Evolutionary conservation across 257 asterid genomes (phyloP), one percentile per base, ranked within the genome.

Genomic region (Solanum virginianum): DNA sequence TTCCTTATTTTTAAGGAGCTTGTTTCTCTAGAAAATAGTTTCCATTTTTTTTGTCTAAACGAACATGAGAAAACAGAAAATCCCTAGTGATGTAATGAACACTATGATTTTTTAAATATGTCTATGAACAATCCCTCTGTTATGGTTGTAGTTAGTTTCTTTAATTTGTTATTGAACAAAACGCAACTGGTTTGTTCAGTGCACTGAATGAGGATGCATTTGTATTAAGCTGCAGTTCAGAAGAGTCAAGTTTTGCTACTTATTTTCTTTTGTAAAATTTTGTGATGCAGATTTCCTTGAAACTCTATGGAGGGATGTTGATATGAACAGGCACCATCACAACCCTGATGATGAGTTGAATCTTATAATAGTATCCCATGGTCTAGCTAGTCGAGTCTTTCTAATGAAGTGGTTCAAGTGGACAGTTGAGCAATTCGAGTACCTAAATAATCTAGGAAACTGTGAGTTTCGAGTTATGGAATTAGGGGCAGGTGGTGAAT

Each of bases 401-500:
- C 86, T 90, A 17, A 90, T 88, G 92, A 90, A 86, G 88, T 90
- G 91, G 92, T 90, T 90, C 87, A 90, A 90, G 91, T 90, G 92
- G 92, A 88, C 92, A 14, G 90, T 86, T 1, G 89, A 88, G 62
- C 92, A 90, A 70, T 90, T 88, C 12, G 92, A 90, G 85, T 85
- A 80, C 83, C 84, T 88, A 26, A 88, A 81, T 82, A 90, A 88
- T 60, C 63, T 81, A 3, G 88, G 85, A 10, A 88, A 90, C 75
- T 86, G 89, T n/a, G 92, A 90, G 85, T 88, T 88, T 75, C 87
- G 89, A 39, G 92, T 90, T 5, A 85, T 90, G 92, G 89, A 90
- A 43, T 60, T 90, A 80, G 92, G 92, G 0, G 22, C 26, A 6
- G 92, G 92, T 43, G 92, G 92, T 49, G 90, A 90, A 51, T 90